A percentile compares a stretch with the other conserved stretches of the same genome.
phyloP scores from a whole-genome alignment of 2,329 filamentous ascomycete genomes.

The Aspergillus ustus region DNA sequence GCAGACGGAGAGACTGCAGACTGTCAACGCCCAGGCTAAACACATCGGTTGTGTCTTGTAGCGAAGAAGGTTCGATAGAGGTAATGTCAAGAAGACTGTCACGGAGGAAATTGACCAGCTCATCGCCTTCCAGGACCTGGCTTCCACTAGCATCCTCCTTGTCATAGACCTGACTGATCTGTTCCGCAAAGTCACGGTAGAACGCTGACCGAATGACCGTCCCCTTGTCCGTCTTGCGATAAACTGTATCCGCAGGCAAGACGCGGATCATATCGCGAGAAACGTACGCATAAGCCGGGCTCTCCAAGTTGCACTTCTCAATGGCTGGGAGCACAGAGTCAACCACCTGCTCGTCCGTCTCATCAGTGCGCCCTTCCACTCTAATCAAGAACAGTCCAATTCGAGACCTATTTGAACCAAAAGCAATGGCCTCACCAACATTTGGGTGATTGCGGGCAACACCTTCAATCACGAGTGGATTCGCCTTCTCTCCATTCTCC shows the following conservation, averaged over 20 bases:
- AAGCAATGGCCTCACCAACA: conserved; percentile 62
- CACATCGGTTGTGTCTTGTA: conserved; percentile 24
- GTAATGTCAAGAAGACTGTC: conserved; percentile 42
- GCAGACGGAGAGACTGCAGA: conserved; percentile 28
- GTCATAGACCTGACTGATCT: conserved; percentile 28
- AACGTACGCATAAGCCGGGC: conserved; percentile 45
- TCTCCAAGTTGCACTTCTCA: conserved; percentile 55
- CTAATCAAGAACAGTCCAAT: conserved; percentile 62
- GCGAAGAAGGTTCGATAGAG: conserved; percentile 18
- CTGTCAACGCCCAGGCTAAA: conserved; percentile 30
- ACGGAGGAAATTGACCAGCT: conserved; percentile 23
- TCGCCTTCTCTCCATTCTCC: conserved; percentile 56
- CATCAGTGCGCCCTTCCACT: conserved; percentile 43
- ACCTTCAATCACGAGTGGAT: conserved; percentile 57
- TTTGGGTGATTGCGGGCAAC: conserved; percentile 56
- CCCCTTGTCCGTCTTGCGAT: conserved; percentile 30
- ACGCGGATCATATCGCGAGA: conserved; percentile 30
- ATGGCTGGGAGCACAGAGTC: conserved; percentile 55
- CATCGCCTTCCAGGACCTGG: conserved; percentile 20
- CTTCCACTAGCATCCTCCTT: conserved; percentile 18
- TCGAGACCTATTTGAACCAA: conserved; percentile 59
- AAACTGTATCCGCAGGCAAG: conserved; percentile 22
- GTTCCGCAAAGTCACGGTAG: conserved; percentile 26
- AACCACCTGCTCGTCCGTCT: conserved; percentile 54
- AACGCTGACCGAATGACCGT: conserved; percentile 31